Conservation (phyloP, 2,329 filamentous ascomycete genomes). For the Gnomoniopsis sp. region DNA sequence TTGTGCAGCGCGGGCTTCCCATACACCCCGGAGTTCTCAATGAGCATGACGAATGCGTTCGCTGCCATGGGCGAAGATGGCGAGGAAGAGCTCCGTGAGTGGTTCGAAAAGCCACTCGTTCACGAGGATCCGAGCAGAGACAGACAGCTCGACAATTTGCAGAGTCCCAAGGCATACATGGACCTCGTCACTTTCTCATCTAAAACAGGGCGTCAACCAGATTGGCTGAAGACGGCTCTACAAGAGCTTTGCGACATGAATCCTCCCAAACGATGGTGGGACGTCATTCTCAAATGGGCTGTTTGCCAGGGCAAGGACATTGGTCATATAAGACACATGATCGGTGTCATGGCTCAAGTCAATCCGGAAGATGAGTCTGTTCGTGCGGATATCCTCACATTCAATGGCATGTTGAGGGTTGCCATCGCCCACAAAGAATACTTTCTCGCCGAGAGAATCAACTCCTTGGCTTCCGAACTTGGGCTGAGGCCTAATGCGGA, state of each 20-base stretch:
- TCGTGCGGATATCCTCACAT: slow-evolving; percentile 63
- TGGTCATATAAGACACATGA: slow-evolving; percentile 70
- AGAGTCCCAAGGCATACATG: slow-evolving; percentile 44
- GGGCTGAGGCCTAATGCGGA: slow-evolving; percentile 63
- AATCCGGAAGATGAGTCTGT: slow-evolving; percentile 42
- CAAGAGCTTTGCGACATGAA: slow-evolving; percentile 44
- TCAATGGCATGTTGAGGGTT: slow-evolving; percentile 73
- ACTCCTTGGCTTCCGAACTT: slow-evolving; percentile 62
- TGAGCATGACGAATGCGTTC: slow-evolving; percentile 60
- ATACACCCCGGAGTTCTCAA: slow-evolving; percentile 44
- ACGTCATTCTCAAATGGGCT: slow-evolving; percentile 73
- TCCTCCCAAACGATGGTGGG: slow-evolving; percentile 59
- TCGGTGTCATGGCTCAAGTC: slow-evolving; percentile 59
- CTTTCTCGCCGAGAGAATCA: slow-evolving; percentile 70
- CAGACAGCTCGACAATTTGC: slow-evolving; percentile 22
- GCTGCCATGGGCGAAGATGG: slow-evolving; percentile 52
- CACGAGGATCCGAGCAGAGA: slow-evolving; percentile 22
- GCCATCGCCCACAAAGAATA: slow-evolving; percentile 69
- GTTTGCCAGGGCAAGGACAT: slow-evolving; percentile 66
- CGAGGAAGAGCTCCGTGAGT: slow-evolving; percentile 54
- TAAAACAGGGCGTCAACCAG: slow-evolving; percentile 49
- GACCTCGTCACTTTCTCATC: slow-evolving; percentile 60
- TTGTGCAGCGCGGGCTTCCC: slow-evolving; percentile 44
- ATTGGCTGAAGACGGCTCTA: slow-evolving; percentile 62
- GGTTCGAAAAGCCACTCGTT: slow-evolving; percentile 59